These are phyloP conservation scores for Heterococcus sp. DNA, from an alignment of 108 stramenopile genomes.

Conservation along the genomic window DNA sequence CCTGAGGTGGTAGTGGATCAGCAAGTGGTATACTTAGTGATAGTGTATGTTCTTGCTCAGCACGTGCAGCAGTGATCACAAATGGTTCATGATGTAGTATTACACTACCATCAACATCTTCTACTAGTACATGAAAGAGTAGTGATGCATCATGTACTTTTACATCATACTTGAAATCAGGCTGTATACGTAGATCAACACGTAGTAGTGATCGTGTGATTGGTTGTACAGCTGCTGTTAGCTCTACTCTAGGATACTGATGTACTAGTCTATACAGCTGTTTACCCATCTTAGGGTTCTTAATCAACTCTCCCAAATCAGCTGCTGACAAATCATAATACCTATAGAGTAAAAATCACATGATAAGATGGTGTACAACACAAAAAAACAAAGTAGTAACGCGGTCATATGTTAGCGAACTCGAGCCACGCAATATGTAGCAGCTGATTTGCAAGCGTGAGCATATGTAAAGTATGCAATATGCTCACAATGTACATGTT, in stretches of 20 bases:
- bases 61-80: constrained; percentile 66
- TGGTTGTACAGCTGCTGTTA: constrained; percentile 90
- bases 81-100: constrained; percentile 93
- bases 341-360: too few species aligned
- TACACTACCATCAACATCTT: constrained; percentile 90
- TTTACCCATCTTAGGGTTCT: constrained; percentile 94
- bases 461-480: too few species aligned
- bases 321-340: constrained; percentile 87
- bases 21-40: constrained; percentile 86
- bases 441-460: too few species aligned
- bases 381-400: too few species aligned
- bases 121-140: constrained; percentile 88
- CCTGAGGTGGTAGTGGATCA: constrained; percentile 92
- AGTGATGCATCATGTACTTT: constrained; percentile 85
- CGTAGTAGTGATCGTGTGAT: constrained; percentile 89
- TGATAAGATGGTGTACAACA: too few species aligned
- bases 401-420: too few species aligned
- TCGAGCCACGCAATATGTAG: too few species aligned
- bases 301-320: constrained; percentile 95
- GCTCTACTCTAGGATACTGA: constrained; percentile 87
- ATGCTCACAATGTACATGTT: too few species aligned
- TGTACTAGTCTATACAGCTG: constrained; percentile 92
- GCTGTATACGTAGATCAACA: constrained; percentile 81
- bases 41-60: constrained; percentile 82
- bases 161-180: constrained; percentile 87